phyloP scores from a whole-genome alignment of 352 stramenopile genomes.

The Globisporangium solare region DNA sequence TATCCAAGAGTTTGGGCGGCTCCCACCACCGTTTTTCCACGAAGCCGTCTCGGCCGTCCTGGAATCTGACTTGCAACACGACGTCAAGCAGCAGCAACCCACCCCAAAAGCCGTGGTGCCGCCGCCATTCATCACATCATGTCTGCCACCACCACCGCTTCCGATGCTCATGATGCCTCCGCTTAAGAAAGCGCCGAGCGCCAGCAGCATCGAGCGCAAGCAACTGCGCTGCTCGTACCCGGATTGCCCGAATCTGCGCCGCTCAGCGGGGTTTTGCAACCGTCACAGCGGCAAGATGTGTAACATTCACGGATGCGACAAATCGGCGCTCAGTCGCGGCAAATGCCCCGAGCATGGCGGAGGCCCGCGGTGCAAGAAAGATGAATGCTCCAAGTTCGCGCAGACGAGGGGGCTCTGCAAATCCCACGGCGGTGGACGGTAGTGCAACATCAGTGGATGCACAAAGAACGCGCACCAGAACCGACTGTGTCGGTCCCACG shows the following conservation, averaged over 20 bases:
- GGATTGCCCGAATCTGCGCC: conserved; percentile 69
- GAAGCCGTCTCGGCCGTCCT: conserved; percentile 22
- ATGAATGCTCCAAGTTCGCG: conserved; percentile 82
- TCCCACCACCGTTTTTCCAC: conserved; percentile 65
- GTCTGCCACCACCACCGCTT: conserved; percentile 43
- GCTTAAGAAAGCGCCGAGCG: conserved; percentile 37
- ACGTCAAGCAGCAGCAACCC: conserved; percentile 14
- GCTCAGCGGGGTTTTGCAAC: conserved; percentile 77
- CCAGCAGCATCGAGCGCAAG: conserved; percentile 35
- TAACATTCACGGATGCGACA: conserved; percentile 59
- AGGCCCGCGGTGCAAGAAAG: conserved; percentile 78
- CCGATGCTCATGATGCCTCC: conserved; percentile 73
- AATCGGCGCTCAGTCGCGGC: conserved; percentile 72
- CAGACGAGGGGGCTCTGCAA: conserved; percentile 81
- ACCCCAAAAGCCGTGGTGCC: conserved; percentile 17
- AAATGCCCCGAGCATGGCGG: conserved; percentile 85
- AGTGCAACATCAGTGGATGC: conserved; percentile 73
- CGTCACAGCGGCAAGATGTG: conserved; percentile 79
- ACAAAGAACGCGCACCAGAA: conserved; percentile 85
- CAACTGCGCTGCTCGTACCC: conserved; percentile 74
- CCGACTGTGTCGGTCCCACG: conserved; percentile 75
- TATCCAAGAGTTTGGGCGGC: conserved; percentile 66
- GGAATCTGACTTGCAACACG: conserved; percentile 19
- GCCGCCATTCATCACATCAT: conserved; percentile 43
- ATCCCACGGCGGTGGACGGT: conserved; percentile 73